phyloP scores from a whole-genome alignment of 805 yeast genomes.

The Phaffomyces antillensis region DNA sequence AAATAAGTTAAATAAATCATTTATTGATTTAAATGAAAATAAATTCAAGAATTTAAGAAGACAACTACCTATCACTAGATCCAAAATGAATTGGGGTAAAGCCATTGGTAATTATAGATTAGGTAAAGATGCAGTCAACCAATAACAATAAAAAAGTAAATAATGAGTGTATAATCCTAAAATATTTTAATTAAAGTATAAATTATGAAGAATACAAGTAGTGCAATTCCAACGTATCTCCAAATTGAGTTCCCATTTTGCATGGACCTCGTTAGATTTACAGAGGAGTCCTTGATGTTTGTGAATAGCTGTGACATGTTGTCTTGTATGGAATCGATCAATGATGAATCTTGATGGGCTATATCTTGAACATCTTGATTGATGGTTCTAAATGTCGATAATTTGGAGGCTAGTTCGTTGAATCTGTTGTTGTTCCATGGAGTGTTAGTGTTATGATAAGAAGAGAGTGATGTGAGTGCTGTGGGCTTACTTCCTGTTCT shows the following conservation, averaged over 20 bases:
- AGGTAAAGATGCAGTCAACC: slow-evolving; percentile 65
- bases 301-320: slow-evolving; percentile 43
- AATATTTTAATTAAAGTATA: slow-evolving; percentile 49
- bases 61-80: slow-evolving; percentile 84
- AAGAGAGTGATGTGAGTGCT: not conserved
- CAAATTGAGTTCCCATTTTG: slow-evolving; percentile 51
- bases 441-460: not conserved
- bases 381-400: slow-evolving; percentile 55
- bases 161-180: not conserved
- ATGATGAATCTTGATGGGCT: slow-evolving; percentile 46
- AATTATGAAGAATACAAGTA: slow-evolving; percentile 46
- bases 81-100: slow-evolving; percentile 92
- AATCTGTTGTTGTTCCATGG: slow-evolving; percentile 54
- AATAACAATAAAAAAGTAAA: not conserved
- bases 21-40: slow-evolving; percentile 67
- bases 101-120: slow-evolving; percentile 84
- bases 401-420: slow-evolving; percentile 56
- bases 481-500: slow-evolving; percentile 22
- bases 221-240: slow-evolving; percentile 51
- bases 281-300: slow-evolving; percentile 45
- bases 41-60: slow-evolving; percentile 83
- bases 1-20: slow-evolving; percentile 49
- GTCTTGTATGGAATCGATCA: slow-evolving; percentile 37
- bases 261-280: slow-evolving; percentile 48
- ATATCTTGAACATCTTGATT: slow-evolving; percentile 63